Conservation (phyloP, 164 flowering plant species). For the Aristolochia californica region DNA sequence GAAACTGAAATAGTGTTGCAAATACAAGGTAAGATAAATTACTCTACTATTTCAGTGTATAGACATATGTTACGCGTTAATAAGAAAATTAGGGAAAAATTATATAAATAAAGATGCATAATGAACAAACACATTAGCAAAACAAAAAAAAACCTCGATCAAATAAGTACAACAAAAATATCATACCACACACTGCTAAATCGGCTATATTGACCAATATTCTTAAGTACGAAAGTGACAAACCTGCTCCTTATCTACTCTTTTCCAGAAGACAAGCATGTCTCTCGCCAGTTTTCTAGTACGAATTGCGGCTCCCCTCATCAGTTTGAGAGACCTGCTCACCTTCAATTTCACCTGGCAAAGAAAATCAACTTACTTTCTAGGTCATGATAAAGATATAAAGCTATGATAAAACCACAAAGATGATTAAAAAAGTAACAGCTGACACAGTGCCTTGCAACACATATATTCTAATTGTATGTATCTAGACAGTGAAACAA, state of each 20-base stretch:
- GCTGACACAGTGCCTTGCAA: too few relatives aligned
- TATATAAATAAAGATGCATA: too few relatives aligned
- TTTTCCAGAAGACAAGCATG: slow-evolving; percentile 89
- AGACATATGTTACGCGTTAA: too few relatives aligned
- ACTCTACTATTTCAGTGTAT: too few relatives aligned
- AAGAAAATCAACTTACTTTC: slow-evolving; percentile 7
- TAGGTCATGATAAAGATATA: background rate
- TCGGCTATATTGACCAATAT: background rate
- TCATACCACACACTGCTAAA: too few relatives aligned
- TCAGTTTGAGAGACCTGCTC: slow-evolving; percentile 71
- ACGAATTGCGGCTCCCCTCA: slow-evolving; percentile 75
- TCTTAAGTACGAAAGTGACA: background rate
- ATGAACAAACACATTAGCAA: too few relatives aligned
- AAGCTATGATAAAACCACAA: slow-evolving; percentile 1
- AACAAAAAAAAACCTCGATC: too few relatives aligned
- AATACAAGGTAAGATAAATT: too few relatives aligned
- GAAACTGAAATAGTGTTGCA: too few relatives aligned
- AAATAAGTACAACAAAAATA: too few relatives aligned
- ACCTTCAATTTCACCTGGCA: slow-evolving; percentile 82
- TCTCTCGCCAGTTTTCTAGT: slow-evolving; percentile 90
- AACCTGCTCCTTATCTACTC: slow-evolving; percentile 92
- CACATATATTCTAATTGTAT: background rate
- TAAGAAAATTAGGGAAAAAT: too few relatives aligned
- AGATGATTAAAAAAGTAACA: background rate
- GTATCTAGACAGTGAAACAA: background rate